These are phyloP conservation scores for Crithidia expoeki DNA, from an alignment of 208 protist species.

Conservation along the genomic window DNA sequence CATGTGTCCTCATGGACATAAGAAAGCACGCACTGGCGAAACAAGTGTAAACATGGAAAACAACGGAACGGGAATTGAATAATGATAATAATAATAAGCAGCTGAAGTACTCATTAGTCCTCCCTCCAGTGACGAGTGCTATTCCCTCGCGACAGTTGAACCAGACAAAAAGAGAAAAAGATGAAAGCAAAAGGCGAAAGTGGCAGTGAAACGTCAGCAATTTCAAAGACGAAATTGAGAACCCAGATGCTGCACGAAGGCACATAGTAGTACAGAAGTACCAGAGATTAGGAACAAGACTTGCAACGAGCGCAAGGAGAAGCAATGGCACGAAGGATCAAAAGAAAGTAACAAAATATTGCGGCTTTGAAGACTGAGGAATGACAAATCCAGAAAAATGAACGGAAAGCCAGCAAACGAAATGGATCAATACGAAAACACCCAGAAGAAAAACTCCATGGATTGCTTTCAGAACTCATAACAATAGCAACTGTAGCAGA, in stretches of 20 bases:
- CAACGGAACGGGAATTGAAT: neutral
- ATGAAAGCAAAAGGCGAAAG: neutral
- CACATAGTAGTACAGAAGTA: too few species aligned
- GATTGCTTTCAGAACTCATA: too few species aligned
- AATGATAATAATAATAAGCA: too few species aligned
- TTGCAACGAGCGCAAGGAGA: constrained; percentile 18
- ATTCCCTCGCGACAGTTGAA: neutral
- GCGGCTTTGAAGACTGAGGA: constrained; percentile 8
- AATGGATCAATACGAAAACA: neutral
- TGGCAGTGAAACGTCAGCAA: neutral
- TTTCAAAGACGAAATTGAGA: neutral
- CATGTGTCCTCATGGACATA: neutral
- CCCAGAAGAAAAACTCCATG: constrained; percentile 1
- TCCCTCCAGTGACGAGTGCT: neutral
- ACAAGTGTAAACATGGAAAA: neutral
- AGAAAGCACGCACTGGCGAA: neutral
- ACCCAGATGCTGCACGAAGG: neutral
- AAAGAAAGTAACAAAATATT: constrained; percentile 21
- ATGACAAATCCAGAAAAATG: constrained; percentile 7
- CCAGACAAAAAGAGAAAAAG: neutral
- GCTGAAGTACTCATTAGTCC: neutral
- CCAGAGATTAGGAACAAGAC: too few species aligned
- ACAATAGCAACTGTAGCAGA: too few species aligned
- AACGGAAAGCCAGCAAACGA: constrained; percentile 15
- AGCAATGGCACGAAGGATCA: neutral